Evolutionary conservation across 306 rosid species (phyloP), one percentile per base, ranked within the genome.

Genomic region (Cucurbita moschata): DNA sequence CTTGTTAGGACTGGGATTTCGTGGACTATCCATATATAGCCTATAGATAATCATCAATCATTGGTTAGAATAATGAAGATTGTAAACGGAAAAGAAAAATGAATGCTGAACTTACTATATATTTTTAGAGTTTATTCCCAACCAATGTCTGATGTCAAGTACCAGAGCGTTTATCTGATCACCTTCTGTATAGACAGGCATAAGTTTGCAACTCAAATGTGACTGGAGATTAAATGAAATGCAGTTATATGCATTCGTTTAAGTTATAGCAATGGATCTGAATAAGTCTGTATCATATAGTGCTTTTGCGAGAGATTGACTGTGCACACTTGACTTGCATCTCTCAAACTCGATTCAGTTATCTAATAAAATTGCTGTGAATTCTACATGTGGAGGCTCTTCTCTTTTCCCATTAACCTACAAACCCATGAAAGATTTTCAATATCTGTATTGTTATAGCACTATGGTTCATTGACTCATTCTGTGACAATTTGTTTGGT

Each of bases 401-500:
- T 38, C 16, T 64, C 50, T 64, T 39, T 40, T 64, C 13, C 35
- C 8, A 7, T 30, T 40, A 64, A 58, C 49, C 16, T 40, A 38
- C 8, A n/a, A n/a, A 10, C 71, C 51, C 69, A 39, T 16, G 11
- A 15, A 37, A 61, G 46, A 61, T 62, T 62, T 15, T 14, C 46
- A 62, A 62, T 62, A 62, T 37, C 47, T 40, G 71, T 51, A 40
- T 42, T 16, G 51, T n/a, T 40, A 4, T 40, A 16, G 50, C 71
- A 9, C 51, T 43, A 64, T 9, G 52, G 46, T 64, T 83, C 84
- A 91, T 55, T 93, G 98, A 96, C 98, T 82, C 98, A 90, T 86
- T 86, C 98, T 42, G 96, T 87, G 77, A 90, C 98, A 82, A 85
- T 93, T 72, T 97, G 96, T 60, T 89, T 93, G 65, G 92, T 93